Evolutionary conservation across 1,139 yeast species (phyloP), one percentile per base, ranked within the genome.

Genomic region (Zygosaccharomyces pseudobailii): DNA sequence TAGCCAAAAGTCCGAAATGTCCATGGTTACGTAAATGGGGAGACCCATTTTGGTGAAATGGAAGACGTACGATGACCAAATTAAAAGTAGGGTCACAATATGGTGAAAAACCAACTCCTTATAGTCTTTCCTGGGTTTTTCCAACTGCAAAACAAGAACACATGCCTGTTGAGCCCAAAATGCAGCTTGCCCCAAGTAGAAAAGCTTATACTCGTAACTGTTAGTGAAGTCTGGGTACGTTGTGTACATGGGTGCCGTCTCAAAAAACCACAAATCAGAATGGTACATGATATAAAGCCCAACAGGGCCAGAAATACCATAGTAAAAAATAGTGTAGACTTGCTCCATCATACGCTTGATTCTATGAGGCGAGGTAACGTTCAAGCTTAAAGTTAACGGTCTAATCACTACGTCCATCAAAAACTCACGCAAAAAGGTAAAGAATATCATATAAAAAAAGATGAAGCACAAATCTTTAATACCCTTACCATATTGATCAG

Each of bases 131-230:
- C 99, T 78, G 48, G 97, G 97, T 67, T 88, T 88, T 68, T 92
- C 99, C 53, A 92, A 76, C 67, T 87, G 96, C 55, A 94, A 73
- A 47, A 82, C 70, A 53, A 92, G 73, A 24, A 92, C 84, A 36
- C 87, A 80, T 1, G 94, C 84, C 69, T 92, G 98, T 71, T 92
- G 99, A 17, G 89, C 82, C 99, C 99, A 92, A 68, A 88, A 92
- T 2, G 97, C 87, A 5, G 97, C 97, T 71, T 92, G 98, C 34
- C 88, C 82, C 55, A 92, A 73, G 67, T 92, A 94, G 65, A 85
- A 94, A 17, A 81, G 65, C 71, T 92, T 92, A 71, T 86, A 86
- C 52, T 76, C 72, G 52, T 74, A 75, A 49, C 79, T 83, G 63
- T 87, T 89, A 33, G 85, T 75, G 53, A 78, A 75, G 70, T 94